phyloP scores from a whole-genome alignment of 495 filamentous ascomycete species.

The Choiromyces venosus region DNA sequence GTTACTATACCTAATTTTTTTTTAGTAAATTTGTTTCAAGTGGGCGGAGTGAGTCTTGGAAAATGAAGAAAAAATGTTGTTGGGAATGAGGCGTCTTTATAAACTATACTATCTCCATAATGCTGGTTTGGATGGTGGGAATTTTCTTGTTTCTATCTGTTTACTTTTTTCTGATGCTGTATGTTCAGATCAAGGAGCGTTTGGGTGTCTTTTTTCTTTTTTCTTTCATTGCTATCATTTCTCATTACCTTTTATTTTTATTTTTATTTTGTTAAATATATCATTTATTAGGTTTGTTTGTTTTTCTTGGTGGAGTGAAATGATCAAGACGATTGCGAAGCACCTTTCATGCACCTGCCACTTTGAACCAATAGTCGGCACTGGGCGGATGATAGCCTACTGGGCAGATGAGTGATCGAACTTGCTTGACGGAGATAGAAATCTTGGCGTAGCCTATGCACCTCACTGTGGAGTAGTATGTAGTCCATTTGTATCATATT shows the following conservation, averaged over 20 bases:
- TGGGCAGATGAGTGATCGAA: neutral
- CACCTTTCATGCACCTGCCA: too few species aligned
- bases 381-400: too few species aligned
- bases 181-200: conserved; percentile 6
- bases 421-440: neutral
- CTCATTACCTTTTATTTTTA: neutral
- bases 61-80: neutral
- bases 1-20: neutral
- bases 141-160: conserved; percentile 2
- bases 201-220: conserved; percentile 14
- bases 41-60: neutral
- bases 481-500: too few species aligned
- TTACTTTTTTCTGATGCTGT: conserved; percentile 12
- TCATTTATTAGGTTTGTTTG: neutral
- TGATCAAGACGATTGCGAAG: neutral
- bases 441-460: neutral
- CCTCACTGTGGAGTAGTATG: too few species aligned
- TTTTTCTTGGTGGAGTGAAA: neutral
- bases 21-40: conserved; percentile 1
- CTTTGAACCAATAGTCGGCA: neutral
- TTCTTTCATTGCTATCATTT: conserved; percentile 8
- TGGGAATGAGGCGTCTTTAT: neutral
- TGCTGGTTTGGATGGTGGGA: neutral
- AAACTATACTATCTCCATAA: conserved; percentile 1
- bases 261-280: neutral